Evolutionary conservation across 2,329 filamentous ascomycete genomes (phyloP).

Genomic region (Helotiales sp.): DNA sequence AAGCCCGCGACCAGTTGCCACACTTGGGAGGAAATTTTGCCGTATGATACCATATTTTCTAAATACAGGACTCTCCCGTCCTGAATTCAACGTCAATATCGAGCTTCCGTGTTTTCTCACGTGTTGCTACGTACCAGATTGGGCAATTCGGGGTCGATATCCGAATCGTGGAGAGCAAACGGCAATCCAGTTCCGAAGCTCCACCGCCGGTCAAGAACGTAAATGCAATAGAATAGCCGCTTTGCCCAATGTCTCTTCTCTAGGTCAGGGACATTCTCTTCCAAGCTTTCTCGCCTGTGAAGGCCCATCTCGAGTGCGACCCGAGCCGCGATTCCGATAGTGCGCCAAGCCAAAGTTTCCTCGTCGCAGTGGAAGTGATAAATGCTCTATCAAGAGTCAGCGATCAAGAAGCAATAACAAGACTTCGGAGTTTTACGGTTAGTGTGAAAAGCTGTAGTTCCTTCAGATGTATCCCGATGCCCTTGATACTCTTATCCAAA

Average conservation of each 20-base stretch:
- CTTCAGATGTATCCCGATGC: neutral
- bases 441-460: neutral
- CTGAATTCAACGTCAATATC: neutral
- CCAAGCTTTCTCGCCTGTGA: neutral
- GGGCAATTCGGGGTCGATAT: neutral
- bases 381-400: neutral
- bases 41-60: neutral
- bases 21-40: neutral
- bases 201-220: conserved; percentile 3
- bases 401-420: too few species aligned
- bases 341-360: neutral
- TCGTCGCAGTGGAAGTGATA: neutral
- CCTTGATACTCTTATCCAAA: neutral
- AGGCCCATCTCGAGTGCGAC: neutral
- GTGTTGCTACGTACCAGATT: neutral
- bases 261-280: neutral
- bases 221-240: neutral
- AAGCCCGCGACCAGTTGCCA: neutral
- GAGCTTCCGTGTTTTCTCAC: neutral
- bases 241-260: neutral
- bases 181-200: neutral
- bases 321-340: neutral
- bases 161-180: neutral
- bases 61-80: neutral
- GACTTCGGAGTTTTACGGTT: too few species aligned